Conservation (phyloP, 148 eudicot species). For the Beta vulgaris region DNA sequence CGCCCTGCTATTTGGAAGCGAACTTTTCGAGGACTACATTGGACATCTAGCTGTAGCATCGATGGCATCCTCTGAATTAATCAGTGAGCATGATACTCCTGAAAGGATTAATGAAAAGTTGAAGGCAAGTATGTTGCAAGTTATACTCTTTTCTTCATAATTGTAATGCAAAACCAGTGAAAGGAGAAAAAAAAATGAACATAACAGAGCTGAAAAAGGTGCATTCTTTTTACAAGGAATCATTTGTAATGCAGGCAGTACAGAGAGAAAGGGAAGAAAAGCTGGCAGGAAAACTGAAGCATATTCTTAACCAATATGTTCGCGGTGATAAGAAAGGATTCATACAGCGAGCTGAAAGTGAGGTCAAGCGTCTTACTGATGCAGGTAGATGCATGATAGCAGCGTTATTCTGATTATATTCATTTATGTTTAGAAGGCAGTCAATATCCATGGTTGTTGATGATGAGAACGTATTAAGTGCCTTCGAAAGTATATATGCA, state of each 20-base stretch:
- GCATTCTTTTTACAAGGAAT: background rate
- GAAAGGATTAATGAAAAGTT: constrained; percentile 69
- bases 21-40: constrained; percentile 87
- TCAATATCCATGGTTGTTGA: background rate
- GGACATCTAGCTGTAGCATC: constrained; percentile 93
- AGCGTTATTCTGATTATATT: background rate
- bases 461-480: too few species aligned
- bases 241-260: constrained; percentile 48
- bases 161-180: background rate
- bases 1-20: constrained; percentile 89
- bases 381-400: constrained; percentile 46
- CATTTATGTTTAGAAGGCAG: background rate
- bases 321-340: constrained; percentile 80
- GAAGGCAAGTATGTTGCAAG: constrained; percentile 57
- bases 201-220: background rate
- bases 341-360: constrained; percentile 58
- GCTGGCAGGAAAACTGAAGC: constrained; percentile 57
- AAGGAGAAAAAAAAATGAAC: background rate
- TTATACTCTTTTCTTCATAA: background rate
- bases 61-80: constrained; percentile 84
- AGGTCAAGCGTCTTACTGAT: constrained; percentile 66
- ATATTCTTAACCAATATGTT: constrained; percentile 63
- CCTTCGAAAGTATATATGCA: too few species aligned
- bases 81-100: constrained; percentile 59
- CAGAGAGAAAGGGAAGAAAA: constrained; percentile 92